Percentiles rank a stretch among this genome's conserved stretches.
Evolutionary conservation across 306 rosid genomes (phyloP).

Genomic region (Prunus kanzakura): DNA sequence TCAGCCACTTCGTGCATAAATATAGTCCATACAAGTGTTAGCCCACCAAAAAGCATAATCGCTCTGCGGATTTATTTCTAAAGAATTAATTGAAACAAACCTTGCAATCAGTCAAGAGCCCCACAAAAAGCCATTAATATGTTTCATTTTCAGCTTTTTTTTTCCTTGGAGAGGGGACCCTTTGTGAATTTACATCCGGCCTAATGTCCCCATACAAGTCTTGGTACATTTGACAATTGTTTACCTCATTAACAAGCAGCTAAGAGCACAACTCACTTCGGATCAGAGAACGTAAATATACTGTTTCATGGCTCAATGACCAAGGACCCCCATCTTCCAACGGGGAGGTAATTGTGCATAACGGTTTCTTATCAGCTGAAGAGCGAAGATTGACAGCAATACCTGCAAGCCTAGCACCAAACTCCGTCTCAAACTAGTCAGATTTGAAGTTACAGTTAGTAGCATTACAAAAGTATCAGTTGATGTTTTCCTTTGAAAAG

Average conservation of each 20-base stretch:
- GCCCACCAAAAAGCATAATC: background rate
- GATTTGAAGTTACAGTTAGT: background rate
- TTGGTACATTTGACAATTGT: slow-evolving; percentile 22
- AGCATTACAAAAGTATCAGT: background rate
- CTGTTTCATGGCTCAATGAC: slow-evolving; percentile 23
- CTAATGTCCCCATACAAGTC: slow-evolving; percentile 9
- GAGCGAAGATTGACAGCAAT: background rate
- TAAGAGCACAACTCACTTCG: slow-evolving; percentile 23
- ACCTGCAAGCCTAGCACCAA: slow-evolving; percentile 9
- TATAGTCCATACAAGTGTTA: background rate
- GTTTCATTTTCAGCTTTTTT: background rate
- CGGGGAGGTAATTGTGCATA: background rate
- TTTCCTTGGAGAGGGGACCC: background rate
- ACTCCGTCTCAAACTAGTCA: background rate
- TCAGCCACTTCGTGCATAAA: background rate
- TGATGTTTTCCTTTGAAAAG: background rate
- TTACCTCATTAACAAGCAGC: slow-evolving; percentile 9
- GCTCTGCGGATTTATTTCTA: slow-evolving; percentile 26
- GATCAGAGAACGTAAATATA: slow-evolving; percentile 24
- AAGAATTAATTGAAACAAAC: slow-evolving; percentile 27
- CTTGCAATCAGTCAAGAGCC: slow-evolving; percentile 8
- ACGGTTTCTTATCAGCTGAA: background rate
- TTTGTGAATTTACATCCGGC: slow-evolving; percentile 28
- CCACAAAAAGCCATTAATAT: background rate
- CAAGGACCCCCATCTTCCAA: background rate